Conservation (phyloP, 352 stramenopile genomes). For the Globisporangium ultimum region DNA sequence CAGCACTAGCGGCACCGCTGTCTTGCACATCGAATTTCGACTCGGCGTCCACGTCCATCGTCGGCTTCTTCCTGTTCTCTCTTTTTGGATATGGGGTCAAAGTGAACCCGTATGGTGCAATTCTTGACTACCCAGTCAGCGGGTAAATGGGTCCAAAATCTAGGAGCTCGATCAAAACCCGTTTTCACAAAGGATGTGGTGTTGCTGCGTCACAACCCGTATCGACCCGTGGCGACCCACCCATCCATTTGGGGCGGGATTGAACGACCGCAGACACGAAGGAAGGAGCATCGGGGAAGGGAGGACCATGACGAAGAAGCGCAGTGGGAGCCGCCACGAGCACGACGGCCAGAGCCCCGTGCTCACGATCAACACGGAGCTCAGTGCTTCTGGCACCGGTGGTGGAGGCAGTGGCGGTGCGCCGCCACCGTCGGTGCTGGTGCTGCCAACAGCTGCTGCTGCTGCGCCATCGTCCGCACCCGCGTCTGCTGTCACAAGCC, state of each 20-base stretch:
- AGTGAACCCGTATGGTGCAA: constrained; percentile 4
- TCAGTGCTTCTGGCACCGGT: not conserved
- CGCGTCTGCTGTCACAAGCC: not conserved
- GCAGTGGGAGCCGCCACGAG: constrained; percentile 11
- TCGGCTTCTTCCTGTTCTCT: not conserved
- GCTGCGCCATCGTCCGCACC: not conserved
- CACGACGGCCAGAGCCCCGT: not conserved
- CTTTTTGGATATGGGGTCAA: not conserved
- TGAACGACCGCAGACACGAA: not conserved
- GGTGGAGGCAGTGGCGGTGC: not conserved
- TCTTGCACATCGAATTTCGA: constrained; percentile 4
- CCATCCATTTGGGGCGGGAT: not conserved
- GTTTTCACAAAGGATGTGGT: not conserved
- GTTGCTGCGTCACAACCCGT: not conserved
- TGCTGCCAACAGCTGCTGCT: constrained; percentile 1
- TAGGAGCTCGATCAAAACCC: not conserved
- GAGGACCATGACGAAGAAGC: constrained; percentile 16
- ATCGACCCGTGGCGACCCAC: not conserved
- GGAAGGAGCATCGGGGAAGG: not conserved
- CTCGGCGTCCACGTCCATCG: constrained; percentile 13
- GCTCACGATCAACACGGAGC: constrained; percentile 16
- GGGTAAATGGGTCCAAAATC: not conserved
- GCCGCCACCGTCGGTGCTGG: constrained; percentile 3
- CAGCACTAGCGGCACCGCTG: constrained; percentile 11
- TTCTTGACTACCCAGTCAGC: constrained; percentile 1